Base-by-base conservation (phyloP, 805 yeast species). In the Millerozyma miso region DNA sequence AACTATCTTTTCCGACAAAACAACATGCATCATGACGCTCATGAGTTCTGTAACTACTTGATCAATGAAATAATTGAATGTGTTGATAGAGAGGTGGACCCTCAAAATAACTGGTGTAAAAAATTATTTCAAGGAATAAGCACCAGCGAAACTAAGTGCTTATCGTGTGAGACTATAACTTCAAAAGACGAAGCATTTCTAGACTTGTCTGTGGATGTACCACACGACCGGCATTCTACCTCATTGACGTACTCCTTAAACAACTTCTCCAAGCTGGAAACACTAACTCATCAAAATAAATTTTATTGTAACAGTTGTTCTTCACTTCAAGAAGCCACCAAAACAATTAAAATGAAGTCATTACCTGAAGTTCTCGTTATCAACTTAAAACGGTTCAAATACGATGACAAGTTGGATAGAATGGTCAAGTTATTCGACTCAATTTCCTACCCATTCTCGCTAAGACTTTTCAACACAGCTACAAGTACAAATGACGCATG, bases 1-100 rank as follows among this genome's bases (percentile, higher is more conserved):
- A 93, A 91, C 59, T 86, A 82, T 52, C 68, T 91, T 54, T 93
- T 93, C 62, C 73, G 96, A 48, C 83, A 88, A 44, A 81, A 86
- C 35, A 69, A 69, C 51, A 90, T 89, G 96, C 99, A 93, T 60
- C 99, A 93, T 59, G 99, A 93, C 69, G 97, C 98, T 4, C 99
- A 93, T 63, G 99, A 93, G 65, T 93, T 93, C 62, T 74, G 90
- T 58, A 91, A 90, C 60, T 90, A 86, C 56, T 60, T 90, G 51
- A 69, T 93, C 41, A 93, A 93, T 62, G 77, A 69, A 51, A 71
- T 73, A 15, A 67, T 76, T 12, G 89, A 86, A 48, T 73, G 85
- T 14, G 68, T 85, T 39, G 79, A 76, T 19, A 58, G 50, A 53
- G 62, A 66, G 50, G 20, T 50, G 35, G 64, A 63, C 4, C 36